Conservation (phyloP, 768 basidiomycete species). For the Mycena galopus region DNA sequence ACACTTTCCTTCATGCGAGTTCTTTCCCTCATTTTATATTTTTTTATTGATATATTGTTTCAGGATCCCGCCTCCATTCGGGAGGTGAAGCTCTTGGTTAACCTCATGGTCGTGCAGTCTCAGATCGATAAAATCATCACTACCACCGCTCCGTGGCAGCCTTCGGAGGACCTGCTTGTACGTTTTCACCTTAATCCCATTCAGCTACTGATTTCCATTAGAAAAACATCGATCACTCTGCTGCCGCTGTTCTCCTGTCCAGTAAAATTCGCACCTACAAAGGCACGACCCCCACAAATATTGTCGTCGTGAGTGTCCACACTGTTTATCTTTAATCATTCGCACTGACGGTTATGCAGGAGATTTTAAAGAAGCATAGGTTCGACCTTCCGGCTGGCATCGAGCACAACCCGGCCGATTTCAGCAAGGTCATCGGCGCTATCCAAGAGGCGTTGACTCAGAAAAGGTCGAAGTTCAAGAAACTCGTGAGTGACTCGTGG, state of each 20-base stretch:
- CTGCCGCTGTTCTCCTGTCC: slow-evolving; percentile 39
- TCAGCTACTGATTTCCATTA: slow-evolving; percentile 1
- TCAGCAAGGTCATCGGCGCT: slow-evolving; percentile 29
- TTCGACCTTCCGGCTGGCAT: slow-evolving; percentile 39
- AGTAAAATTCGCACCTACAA: slow-evolving; percentile 41
- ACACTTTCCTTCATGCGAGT: background rate
- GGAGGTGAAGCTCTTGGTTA: background rate
- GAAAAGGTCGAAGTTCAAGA: slow-evolving; percentile 39
- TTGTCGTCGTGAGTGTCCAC: slow-evolving; percentile 39
- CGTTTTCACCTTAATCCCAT: background rate
- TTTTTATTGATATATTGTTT: background rate
- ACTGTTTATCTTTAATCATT: background rate
- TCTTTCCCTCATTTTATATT: background rate
- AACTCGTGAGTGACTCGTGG: slow-evolving; percentile 27
- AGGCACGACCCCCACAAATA: slow-evolving; percentile 33
- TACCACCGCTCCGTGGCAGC: slow-evolving; percentile 19
- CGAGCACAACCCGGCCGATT: slow-evolving; percentile 37
- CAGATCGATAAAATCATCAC: slow-evolving; percentile 24
- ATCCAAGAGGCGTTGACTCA: slow-evolving; percentile 40
- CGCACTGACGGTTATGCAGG: slow-evolving; percentile 18
- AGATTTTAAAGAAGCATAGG: slow-evolving; percentile 32
- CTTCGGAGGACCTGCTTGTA: slow-evolving; percentile 19
- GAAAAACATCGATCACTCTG: slow-evolving; percentile 40
- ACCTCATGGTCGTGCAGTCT: slow-evolving; percentile 15
- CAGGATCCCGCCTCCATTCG: background rate